A percentile compares a stretch with the other conserved stretches of the same genome.
These are phyloP conservation scores for Trichomonas gallinae DNA, from an alignment of 208 protist species.

Conservation along the genomic window DNA sequence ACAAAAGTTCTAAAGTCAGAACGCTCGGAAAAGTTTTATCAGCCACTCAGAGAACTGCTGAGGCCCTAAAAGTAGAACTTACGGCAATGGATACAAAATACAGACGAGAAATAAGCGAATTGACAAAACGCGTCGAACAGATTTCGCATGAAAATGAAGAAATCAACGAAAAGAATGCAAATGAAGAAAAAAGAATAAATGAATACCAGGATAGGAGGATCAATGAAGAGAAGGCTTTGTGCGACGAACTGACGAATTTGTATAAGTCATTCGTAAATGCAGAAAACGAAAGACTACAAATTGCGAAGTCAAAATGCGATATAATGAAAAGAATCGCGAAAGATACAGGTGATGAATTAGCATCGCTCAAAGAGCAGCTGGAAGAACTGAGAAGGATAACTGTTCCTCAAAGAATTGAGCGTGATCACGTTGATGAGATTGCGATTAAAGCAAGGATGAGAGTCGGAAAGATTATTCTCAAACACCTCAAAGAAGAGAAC, in stretches of 20 bases:
- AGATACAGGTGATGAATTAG: background rate
- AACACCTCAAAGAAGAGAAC: background rate
- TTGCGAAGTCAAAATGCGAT: background rate
- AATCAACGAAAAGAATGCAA: background rate
- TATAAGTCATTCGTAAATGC: background rate
- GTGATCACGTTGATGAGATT: background rate
- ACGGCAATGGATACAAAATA: background rate
- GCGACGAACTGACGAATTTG: background rate
- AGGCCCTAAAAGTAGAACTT: background rate
- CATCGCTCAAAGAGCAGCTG: background rate
- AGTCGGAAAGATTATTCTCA: background rate
- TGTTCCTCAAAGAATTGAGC: background rate
- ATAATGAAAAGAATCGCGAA: background rate
- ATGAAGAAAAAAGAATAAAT: background rate
- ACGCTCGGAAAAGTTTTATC: background rate
- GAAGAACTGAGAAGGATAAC: background rate
- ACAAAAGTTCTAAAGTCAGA: background rate
- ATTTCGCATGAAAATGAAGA: background rate
- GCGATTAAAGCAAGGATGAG: background rate
- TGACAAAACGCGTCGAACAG: background rate
- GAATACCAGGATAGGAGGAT: background rate
- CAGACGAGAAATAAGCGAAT: background rate
- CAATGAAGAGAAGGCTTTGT: background rate
- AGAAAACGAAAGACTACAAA: background rate
- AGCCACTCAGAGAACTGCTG: background rate